phyloP scores from a whole-genome alignment of 805 yeast genomes.

The Saccharomycopsis sp. region DNA sequence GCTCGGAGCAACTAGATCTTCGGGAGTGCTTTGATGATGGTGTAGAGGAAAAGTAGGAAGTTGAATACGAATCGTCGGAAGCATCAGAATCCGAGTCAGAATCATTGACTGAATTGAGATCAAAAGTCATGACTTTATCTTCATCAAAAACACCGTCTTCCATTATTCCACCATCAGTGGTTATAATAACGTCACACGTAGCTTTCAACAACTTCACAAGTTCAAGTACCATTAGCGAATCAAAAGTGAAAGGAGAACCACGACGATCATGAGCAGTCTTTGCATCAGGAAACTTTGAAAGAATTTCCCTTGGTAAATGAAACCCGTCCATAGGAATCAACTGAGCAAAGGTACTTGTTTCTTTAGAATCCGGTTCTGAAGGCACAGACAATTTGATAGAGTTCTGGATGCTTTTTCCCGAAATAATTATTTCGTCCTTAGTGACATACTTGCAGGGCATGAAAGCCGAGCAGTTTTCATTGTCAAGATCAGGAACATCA shows the following conservation, averaged over 20 bases:
- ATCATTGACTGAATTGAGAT: background rate
- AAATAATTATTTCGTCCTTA: slow-evolving; percentile 13
- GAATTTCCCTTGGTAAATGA: slow-evolving; percentile 48
- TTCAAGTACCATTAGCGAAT: slow-evolving; percentile 42
- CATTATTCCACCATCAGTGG: background rate
- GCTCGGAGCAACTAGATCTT: slow-evolving; percentile 7
- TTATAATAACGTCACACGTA: slow-evolving; percentile 24
- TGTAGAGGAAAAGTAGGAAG: background rate
- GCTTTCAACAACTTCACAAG: slow-evolving; percentile 29
- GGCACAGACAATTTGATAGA: slow-evolving; percentile 13
- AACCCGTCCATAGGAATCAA: slow-evolving; percentile 72
- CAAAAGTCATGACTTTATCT: background rate
- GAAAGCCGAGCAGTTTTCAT: background rate
- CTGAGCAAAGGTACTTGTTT: slow-evolving; percentile 32
- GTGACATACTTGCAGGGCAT: background rate
- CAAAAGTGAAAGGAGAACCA: slow-evolving; percentile 86
- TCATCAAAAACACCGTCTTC: slow-evolving; percentile 17
- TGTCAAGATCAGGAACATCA: background rate
- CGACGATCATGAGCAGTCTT: slow-evolving; percentile 54
- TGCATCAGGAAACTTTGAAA: slow-evolving; percentile 48
- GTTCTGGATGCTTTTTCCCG: slow-evolving; percentile 25
- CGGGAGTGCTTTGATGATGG: background rate
- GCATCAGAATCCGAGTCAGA: background rate
- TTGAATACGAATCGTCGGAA: background rate
- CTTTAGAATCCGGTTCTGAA: background rate